phyloP scores from a whole-genome alignment of 176 grass and related monocot species.

The Puccinellia tenuiflora region DNA sequence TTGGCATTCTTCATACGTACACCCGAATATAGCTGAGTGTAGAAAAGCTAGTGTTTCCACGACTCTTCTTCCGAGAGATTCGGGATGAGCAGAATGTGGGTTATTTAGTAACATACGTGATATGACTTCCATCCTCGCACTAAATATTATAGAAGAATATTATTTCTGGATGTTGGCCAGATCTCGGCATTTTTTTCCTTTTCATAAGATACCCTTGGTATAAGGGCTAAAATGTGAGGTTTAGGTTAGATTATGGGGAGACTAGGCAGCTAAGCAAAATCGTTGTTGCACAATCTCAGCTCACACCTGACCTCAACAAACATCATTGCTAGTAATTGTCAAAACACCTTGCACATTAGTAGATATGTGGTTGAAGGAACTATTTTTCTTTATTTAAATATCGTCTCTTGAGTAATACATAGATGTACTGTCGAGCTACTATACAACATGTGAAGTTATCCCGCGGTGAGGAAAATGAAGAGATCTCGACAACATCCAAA shows the following conservation, averaged over 20 bases:
- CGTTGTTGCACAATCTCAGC: background rate
- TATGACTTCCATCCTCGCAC: no score
- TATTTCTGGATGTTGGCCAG: no score
- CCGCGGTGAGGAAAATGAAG: background rate
- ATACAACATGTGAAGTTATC: background rate
- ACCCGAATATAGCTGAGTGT: no score
- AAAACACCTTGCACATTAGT: background rate
- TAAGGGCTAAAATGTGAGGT: background rate
- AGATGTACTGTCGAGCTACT: background rate
- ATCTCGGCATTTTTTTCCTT: no score
- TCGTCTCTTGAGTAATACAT: background rate
- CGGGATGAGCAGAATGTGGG: no score
- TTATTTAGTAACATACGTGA: no score
- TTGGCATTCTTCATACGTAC: no score
- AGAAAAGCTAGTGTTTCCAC: no score
- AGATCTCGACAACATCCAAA: background rate
- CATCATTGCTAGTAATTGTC: background rate
- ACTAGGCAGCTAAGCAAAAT: background rate
- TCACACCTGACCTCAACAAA: background rate
- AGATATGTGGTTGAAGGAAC: background rate
- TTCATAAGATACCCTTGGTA: no score
- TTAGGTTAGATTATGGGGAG: background rate
- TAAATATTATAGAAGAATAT: no score
- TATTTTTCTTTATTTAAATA: background rate
- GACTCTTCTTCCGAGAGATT: no score